Base-by-base conservation (phyloP, 2,329 filamentous ascomycete genomes). In the Fonsecaea erecta region DNA sequence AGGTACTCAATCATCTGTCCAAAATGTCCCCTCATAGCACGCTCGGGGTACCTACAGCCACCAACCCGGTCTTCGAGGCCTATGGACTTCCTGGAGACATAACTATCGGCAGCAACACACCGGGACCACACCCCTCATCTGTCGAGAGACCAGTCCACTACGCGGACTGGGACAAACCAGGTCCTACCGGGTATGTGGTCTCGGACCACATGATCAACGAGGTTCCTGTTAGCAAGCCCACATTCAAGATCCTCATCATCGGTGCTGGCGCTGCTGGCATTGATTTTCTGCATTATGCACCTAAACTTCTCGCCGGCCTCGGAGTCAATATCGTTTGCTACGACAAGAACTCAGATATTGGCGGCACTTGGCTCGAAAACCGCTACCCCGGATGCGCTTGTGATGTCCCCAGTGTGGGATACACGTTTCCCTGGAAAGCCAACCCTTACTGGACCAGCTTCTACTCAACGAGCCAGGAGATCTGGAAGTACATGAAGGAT, bases 381-480 rank as follows among this genome's bases (percentile, higher is more conserved):
- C n/a, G 40, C 4, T 75, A 74, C 57, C 71, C 72, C 7, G 74
- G 74, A 4, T 74, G 73, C 71, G 71, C 69, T 30, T 75, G 74
- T 55, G 76, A 77, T 48, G 72, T 74, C 21, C 71, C 73, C 0
- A 69, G 67, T 6, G 65, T 71, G 14, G 68, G 69, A 18, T 76
- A 76, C 63, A 72, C 81, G 60, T 73, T 73, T 65, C 68, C 73
- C 8, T 76, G 73, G 72, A 80, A 81, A 63, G 72, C 18, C 0
- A 74, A 72, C 21, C 83, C 67, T 2, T 77, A 82, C 67, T 87
- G 86, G 85, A 81, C 82, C 1, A 76, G 83, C 16, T 79, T 85
- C 59, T 87, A 86, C 70, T 82, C 85, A 0, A 82, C 83, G 0
- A 85, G 87, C 68, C 83, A 86, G 71, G 85, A 88, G 71, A 85